Percentiles rank a stretch among this genome's conserved stretches.
These are phyloP conservation scores for Suillus bovinus DNA, from an alignment of 768 basidiomycete species.

Conservation along the genomic window DNA sequence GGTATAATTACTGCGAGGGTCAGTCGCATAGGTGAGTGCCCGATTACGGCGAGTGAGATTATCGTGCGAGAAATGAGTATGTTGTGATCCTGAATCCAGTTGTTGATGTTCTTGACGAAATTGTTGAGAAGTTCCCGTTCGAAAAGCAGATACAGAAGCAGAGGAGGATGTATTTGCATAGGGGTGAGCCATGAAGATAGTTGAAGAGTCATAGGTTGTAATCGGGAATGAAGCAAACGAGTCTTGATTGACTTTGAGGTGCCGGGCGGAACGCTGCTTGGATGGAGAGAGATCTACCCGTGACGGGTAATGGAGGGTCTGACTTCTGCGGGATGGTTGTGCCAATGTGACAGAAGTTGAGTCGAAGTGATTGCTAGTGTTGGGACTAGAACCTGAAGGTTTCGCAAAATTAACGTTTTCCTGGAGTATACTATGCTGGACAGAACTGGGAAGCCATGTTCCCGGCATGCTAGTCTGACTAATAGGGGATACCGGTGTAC, in stretches of 20 bases:
- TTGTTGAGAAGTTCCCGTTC: conserved; percentile 27
- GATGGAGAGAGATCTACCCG: conserved; percentile 17
- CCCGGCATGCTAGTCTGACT: conserved; percentile 14
- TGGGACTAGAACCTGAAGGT: neutral
- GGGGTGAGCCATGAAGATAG: conserved; percentile 42
- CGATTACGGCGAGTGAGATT: neutral
- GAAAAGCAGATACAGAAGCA: conserved; percentile 16
- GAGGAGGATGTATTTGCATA: conserved; percentile 48
- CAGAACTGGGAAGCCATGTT: conserved; percentile 18
- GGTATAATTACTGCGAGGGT: neutral
- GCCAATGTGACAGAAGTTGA: conserved; percentile 49
- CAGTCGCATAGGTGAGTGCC: neutral
- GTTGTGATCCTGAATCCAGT: conserved; percentile 4
- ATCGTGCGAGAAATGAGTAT: conserved; percentile 15
- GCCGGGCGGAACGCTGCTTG: conserved; percentile 20
- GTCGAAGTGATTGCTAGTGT: conserved; percentile 47
- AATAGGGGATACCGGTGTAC: conserved; percentile 7
- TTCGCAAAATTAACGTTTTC: neutral
- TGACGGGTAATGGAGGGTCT: conserved; percentile 16
- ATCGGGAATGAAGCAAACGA: conserved; percentile 19
- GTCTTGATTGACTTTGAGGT: conserved; percentile 20
- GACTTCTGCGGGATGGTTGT: conserved; percentile 14
- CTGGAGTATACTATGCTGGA: neutral
- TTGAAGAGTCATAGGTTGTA: conserved; percentile 12
- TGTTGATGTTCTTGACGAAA: conserved; percentile 18